Conservation (phyloP, 768 basidiomycete species). For the Agaricus sinodeliciosus region DNA sequence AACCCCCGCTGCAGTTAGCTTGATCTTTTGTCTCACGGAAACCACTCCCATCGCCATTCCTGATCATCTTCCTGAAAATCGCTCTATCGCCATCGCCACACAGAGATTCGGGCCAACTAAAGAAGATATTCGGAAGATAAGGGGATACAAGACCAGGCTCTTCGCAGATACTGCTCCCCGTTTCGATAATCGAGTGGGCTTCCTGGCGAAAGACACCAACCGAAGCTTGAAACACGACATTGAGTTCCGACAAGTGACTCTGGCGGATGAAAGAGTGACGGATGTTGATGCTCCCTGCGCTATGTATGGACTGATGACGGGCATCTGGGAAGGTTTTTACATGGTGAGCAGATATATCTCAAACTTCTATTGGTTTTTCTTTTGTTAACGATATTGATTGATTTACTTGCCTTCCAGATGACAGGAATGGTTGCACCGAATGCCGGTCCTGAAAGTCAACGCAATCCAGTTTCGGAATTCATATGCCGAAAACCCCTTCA, state of each 20-base stretch:
- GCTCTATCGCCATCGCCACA: conserved; percentile 35
- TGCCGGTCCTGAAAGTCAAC: conserved; percentile 3
- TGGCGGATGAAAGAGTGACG: background rate
- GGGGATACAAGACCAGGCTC: conserved; percentile 38
- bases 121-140: conserved; percentile 42
- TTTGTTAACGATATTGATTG: background rate
- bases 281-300: conserved; percentile 12
- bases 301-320: conserved; percentile 41
- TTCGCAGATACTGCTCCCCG: conserved; percentile 33
- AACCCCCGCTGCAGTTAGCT: conserved; percentile 39
- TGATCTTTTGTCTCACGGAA: conserved; percentile 49
- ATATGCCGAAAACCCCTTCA: conserved; percentile 19
- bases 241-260: conserved; percentile 15
- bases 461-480: conserved; percentile 3
- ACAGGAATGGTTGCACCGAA: background rate
- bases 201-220: background rate
- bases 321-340: conserved; percentile 55
- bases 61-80: conserved; percentile 43
- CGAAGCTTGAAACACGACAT: conserved; percentile 16
- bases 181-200: conserved; percentile 21
- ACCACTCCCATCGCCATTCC: conserved; percentile 36
- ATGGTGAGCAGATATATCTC: conserved; percentile 36
- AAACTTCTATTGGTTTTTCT: background rate
- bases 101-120: conserved; percentile 45
- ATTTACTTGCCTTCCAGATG: conserved; percentile 1